Evolutionary conservation across 2,329 filamentous ascomycete genomes (phyloP), one percentile per base, ranked within the genome.

Genomic region (Fusarium agapanthi): DNA sequence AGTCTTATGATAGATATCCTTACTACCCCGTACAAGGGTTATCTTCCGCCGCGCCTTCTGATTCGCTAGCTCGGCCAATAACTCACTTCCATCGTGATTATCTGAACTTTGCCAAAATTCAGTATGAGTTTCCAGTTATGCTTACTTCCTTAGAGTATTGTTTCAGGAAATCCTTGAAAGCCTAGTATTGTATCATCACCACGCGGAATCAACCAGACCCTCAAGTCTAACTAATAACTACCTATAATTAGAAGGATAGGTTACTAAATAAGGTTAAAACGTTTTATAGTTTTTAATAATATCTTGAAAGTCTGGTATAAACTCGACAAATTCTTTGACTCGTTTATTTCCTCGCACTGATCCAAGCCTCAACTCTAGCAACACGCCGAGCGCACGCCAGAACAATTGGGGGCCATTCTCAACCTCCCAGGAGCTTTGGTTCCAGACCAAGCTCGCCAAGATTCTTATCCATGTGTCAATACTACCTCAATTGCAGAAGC

Each of bases 221-320:
- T 3, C 2, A 3, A 16, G 32, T 34, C 32, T 10, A 9, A 48
- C 22, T 18, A 32, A 24, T 4, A 50, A 10, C 16, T 34, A n/a
- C n/a, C n/a, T n/a, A 24, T 32, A 32, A 9, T 30, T 30, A 18
- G 28, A 18, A 32, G 6, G 7, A 24, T 10, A 24, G 3, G 3
- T 6, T n/a, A 8, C 2, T n/a, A 7, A 12, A 4, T 12, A 30
- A 9, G 9, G 5, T 8, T 3, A 6, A 16, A 2, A 13, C 13
- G 24, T 32, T 24, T 4, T 13, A 14, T 48, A 24, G 47, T 24
- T 4, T 24, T 32, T 7, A 1, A 32, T n/a, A 10, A n/a, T 6
- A 20, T 20, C 22, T 18, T 18, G 13, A 4, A 24, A 13, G 15
- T 18, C 7, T 9, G 11, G 7, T 18, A 18, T 10, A 13, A 20